Evolutionary conservation across 306 rosid genomes (phyloP).

Genomic region (Alnus rubra): DNA sequence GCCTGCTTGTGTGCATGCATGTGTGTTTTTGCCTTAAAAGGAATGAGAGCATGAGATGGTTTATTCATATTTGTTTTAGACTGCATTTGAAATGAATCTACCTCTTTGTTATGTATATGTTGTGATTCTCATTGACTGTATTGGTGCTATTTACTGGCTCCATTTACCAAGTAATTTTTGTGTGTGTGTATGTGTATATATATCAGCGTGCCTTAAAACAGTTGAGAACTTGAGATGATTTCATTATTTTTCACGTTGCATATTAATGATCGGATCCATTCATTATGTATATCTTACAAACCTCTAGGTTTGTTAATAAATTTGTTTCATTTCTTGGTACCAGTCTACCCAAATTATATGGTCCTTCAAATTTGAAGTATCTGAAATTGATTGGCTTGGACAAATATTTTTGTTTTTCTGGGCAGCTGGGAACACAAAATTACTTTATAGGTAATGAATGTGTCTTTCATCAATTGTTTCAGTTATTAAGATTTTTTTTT

Average conservation of each 20-base stretch:
- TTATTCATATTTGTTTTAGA: background rate
- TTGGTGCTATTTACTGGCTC: background rate
- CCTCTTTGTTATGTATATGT: background rate
- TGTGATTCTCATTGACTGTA: background rate
- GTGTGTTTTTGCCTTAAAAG: background rate
- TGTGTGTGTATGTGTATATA: background rate
- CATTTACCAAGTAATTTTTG: background rate
- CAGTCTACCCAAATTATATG: background rate
- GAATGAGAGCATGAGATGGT: background rate
- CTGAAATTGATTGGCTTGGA: background rate
- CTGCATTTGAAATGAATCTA: slow-evolving; percentile 10
- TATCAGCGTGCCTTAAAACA: background rate
- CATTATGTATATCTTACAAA: background rate
- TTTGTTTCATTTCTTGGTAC: background rate
- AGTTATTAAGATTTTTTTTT: slow-evolving; percentile 19
- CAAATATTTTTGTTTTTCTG: too few species aligned
- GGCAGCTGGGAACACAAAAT: background rate
- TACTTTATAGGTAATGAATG: background rate
- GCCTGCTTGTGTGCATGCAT: background rate
- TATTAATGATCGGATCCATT: background rate
- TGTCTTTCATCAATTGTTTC: slow-evolving; percentile 3
- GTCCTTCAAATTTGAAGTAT: background rate
- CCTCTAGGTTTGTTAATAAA: background rate
- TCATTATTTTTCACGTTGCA: background rate
- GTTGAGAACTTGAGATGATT: background rate